Base-by-base conservation (phyloP, 139 green algal genomes). In the Pseudopediastrum boryanum region DNA sequence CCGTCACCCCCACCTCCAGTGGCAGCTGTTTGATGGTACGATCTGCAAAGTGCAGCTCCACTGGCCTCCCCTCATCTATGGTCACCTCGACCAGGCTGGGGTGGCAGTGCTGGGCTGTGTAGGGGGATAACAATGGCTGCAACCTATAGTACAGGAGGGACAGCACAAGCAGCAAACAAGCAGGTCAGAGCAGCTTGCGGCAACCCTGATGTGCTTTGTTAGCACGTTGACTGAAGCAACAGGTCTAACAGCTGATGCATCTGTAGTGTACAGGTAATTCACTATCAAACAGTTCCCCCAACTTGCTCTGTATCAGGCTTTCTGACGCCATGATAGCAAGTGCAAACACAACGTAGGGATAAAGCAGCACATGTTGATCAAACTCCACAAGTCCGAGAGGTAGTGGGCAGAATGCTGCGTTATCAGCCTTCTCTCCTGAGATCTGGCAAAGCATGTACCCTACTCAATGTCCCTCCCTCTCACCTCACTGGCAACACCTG, bases 1-100 rank as follows among this genome's bases (percentile, higher is more conserved):
- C 41, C 42, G 16, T 19, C 48, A 12, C 21, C 3, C 64, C 8
- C 63, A 21, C 64, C 59, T 50, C 33, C 29, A 4, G 12, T 66
- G 59, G 21, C 86, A 91, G 73, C 31, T 74, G 5, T n/a, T 70
- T 23, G 33, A 90, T 85, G 42, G 41, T 78, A 31, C 86, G 84
- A 43, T 76, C 69, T 9, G 82, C 82, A 31, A 94, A 90, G 12
- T 86, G 75, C 50, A 89, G 83, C 21, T 87, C 16, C 27, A 87
- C 61, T 25, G 61, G 61, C 62, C 83, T 67, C 25, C 86, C 87
- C 19, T 86, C 51, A 75, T 95, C 90, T 29, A 91, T 64, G 8
- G 89, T 80, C 7, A 95, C 64, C 77, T 94, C 90, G 23, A 92
- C 76, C 36, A 94, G 80, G 31, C 64, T 36, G 5, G 72, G 65